Evolutionary conservation across 2,329 filamentous ascomycete species (phyloP).

Genomic region (Xylariaceae sp.): DNA sequence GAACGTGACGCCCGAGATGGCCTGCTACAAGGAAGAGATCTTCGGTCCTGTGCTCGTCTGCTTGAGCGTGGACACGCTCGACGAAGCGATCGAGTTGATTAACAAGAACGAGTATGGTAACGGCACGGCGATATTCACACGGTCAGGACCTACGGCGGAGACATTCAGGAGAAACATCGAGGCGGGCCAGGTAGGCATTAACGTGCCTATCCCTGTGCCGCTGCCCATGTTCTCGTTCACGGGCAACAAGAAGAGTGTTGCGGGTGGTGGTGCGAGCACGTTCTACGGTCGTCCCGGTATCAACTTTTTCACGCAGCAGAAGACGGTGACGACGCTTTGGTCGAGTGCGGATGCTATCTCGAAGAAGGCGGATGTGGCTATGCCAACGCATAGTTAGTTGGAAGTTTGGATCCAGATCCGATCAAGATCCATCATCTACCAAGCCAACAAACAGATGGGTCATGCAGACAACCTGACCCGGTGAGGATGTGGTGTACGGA

Average conservation of each 20-base stretch:
- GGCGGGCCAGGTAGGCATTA: slow-evolving; percentile 80
- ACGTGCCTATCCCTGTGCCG: slow-evolving; percentile 71
- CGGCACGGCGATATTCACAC: slow-evolving; percentile 79
- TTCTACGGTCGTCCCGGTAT: slow-evolving; percentile 94
- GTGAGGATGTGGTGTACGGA: no score
- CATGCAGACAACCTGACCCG: no score
- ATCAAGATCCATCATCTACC: neutral
- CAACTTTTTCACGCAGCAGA: slow-evolving; percentile 93
- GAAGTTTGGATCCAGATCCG: neutral
- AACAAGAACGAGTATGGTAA: slow-evolving; percentile 85
- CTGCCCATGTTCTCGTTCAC: slow-evolving; percentile 69
- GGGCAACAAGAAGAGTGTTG: slow-evolving; percentile 82
- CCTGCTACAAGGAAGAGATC: slow-evolving; percentile 79
- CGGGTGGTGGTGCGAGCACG: slow-evolving; percentile 84
- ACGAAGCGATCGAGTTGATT: slow-evolving; percentile 75
- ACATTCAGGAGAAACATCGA: slow-evolving; percentile 76
- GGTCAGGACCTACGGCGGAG: slow-evolving; percentile 68
- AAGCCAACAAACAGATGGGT: no score
- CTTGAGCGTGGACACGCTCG: slow-evolving; percentile 69
- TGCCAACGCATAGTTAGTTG: slow-evolving; percentile 57
- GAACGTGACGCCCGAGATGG: slow-evolving; percentile 74
- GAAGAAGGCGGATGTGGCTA: slow-evolving; percentile 79
- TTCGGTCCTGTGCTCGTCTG: slow-evolving; percentile 81
- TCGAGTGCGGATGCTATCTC: slow-evolving; percentile 75
- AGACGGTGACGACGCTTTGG: slow-evolving; percentile 96